phyloP scores from a whole-genome alignment of 345 rosid species.

The Boechera stricta region DNA sequence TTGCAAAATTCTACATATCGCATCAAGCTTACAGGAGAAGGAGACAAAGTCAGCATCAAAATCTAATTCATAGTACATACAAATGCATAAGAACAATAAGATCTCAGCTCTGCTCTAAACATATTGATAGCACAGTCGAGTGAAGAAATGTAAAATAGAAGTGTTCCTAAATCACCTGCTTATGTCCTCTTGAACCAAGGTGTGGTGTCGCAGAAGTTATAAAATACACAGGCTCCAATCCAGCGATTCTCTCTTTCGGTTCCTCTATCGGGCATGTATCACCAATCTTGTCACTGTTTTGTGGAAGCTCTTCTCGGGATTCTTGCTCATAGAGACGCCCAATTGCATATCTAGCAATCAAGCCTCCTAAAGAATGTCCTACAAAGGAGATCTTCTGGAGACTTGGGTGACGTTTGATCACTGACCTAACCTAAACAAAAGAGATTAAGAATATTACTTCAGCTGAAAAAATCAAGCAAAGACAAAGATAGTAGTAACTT shows the following conservation, averaged over 20 bases:
- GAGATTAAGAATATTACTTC: neutral
- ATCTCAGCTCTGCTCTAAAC: neutral
- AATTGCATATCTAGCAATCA: conserved; percentile 82
- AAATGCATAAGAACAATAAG: neutral
- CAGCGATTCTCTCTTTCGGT: conserved; percentile 62
- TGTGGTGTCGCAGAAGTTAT: conserved; percentile 89
- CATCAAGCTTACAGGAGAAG: conserved; percentile 7
- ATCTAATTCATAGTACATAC: conserved; percentile 4
- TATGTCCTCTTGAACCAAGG: conserved; percentile 89
- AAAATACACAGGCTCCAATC: conserved; percentile 80
- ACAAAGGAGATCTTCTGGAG: conserved; percentile 77
- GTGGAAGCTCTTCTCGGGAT: conserved; percentile 43
- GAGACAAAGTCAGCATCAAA: neutral
- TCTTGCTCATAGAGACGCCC: conserved; percentile 68
- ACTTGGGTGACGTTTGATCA: conserved; percentile 58
- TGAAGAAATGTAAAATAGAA: neutral
- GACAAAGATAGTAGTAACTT: conserved; percentile 20
- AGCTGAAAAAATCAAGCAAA: conserved; percentile 26
- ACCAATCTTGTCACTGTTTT: conserved; percentile 46
- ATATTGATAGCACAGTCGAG: conserved; percentile 16
- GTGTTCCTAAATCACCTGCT: conserved; percentile 60
- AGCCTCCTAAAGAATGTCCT: conserved; percentile 91
- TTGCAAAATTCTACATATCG: neutral
- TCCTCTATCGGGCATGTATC: conserved; percentile 47
- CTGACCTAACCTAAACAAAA: conserved; percentile 69